Base-by-base conservation (phyloP, 768 basidiomycete genomes). In the Trametes meyenii region DNA sequence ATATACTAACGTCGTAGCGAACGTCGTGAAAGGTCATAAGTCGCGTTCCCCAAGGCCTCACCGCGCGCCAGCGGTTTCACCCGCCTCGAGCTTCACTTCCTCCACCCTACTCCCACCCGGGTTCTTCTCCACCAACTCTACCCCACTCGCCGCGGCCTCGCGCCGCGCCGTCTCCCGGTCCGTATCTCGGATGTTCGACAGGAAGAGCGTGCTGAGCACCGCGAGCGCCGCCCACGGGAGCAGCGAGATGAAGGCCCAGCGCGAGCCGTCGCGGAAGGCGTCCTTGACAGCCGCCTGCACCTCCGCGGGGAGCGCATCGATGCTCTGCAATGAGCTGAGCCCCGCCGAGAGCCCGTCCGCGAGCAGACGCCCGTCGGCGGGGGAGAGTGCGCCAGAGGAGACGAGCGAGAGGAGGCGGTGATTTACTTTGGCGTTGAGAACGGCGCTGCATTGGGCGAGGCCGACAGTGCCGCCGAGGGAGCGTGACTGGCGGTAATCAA, bases 401-500 rank as follows among this genome's bases (percentile, higher is more conserved):
- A 74, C 62, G 13, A 62, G 66, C 23, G 64, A 44, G 17, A 63
- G 29, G 61, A 84, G 70, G 54, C 73, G 73, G 21, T 67, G 26
- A 29, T 70, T 69, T 29, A 81, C 81, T 69, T 76, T 81, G 36
- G 75, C 70, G 62, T 76, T 76, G 55, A 83, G 74, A 21, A 84
- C 72, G 8, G 83, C 79, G 43, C 77, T 75, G 53, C 82, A 83
- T 63, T 84, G 83, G 0, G 83, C 81, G 40, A 84, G 77, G 23
- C 83, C 82, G 40, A 82, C 67, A 0, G 81, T 83, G 10, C 83
- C 83, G n/a, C 83, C 83, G 40, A 83, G 70, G 0, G 78, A 69
- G 16, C 79, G 76, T 71, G 79, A 80, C 81, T 83, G 63, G 29
- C 48, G 50, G 36, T 57, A 13, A 17, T 42, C 10, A 24, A 29